Evolutionary conservation across 495 filamentous ascomycete genomes (phyloP).

Genomic region (Lophium mytilinum): DNA sequence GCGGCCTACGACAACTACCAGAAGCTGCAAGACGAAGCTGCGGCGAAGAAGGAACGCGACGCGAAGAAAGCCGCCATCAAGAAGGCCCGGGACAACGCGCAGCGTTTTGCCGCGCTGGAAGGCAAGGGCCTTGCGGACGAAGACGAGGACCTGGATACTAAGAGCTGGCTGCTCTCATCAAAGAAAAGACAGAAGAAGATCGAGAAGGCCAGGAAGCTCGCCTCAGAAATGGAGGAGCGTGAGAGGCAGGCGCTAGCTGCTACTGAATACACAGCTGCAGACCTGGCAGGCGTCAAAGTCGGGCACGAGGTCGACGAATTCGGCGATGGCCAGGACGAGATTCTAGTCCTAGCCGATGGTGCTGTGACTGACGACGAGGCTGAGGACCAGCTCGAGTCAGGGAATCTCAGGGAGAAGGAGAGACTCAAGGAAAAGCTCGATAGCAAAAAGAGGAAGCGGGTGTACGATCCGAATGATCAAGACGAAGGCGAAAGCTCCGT

Average conservation of each 20-base stretch:
- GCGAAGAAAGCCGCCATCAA: slow-evolving; percentile 72
- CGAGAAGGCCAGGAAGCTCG: slow-evolving; percentile 63
- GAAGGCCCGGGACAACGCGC: slow-evolving; percentile 76
- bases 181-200: slow-evolving; percentile 92
- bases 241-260: slow-evolving; percentile 40
- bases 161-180: slow-evolving; percentile 71
- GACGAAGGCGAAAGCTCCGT: slow-evolving; percentile 60
- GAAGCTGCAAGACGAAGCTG: slow-evolving; percentile 50
- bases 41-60: slow-evolving; percentile 67
- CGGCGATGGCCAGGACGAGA: slow-evolving; percentile 62
- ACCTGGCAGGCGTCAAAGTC: slow-evolving; percentile 84
- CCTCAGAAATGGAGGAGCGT: slow-evolving; percentile 64
- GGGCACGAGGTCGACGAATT: slow-evolving; percentile 75
- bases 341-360: slow-evolving; percentile 85
- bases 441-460: slow-evolving; percentile 84
- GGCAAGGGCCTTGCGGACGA: slow-evolving; percentile 68
- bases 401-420: slow-evolving; percentile 70
- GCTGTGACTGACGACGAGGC: slow-evolving; percentile 72
- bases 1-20: slow-evolving; percentile 67
- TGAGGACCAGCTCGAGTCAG: slow-evolving; percentile 85
- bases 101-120: slow-evolving; percentile 62
- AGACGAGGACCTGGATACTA: slow-evolving; percentile 66
- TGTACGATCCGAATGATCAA: slow-evolving; percentile 75
- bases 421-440: slow-evolving; percentile 67
- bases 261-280: slow-evolving; percentile 64